These are phyloP conservation scores for Mycena belliarum DNA, from an alignment of 768 basidiomycete genomes.

Conservation along the genomic window DNA sequence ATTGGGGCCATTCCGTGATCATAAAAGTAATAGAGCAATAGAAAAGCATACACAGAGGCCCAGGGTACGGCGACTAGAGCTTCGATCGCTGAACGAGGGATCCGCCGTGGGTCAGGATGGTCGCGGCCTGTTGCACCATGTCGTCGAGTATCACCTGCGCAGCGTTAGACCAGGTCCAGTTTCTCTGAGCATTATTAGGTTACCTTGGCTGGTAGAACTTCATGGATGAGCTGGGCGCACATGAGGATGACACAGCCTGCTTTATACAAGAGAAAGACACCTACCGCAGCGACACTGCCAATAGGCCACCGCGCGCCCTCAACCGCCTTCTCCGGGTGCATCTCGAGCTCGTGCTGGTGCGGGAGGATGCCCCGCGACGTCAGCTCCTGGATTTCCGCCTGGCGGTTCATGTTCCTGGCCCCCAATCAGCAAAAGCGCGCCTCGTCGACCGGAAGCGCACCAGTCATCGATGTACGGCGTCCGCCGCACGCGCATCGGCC, in stretches of 20 bases:
- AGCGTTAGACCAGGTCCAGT: no score
- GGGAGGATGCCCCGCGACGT: conserved; percentile 9
- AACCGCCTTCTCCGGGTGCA: conserved; percentile 3
- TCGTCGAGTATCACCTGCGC: conserved; percentile 9
- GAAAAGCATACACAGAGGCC: no score
- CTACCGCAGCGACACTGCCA: conserved; percentile 12
- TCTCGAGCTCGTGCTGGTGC: conserved; percentile 7
- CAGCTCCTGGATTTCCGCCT: conserved; percentile 8
- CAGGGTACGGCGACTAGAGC: no score
- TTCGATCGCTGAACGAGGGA: neutral
- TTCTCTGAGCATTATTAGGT: neutral
- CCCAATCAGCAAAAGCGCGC: neutral
- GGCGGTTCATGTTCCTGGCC: conserved; percentile 19
- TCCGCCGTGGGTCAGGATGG: neutral
- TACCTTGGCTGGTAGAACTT: conserved; percentile 11
- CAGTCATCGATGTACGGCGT: conserved; percentile 87
- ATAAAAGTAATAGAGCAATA: no score
- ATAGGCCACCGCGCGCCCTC: conserved; percentile 6
- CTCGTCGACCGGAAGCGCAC: conserved; percentile 41
- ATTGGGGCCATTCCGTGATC: no score
- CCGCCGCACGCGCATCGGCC: conserved; percentile 82
- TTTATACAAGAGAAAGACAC: neutral
- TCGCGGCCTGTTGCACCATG: conserved; percentile 9
- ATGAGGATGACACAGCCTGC: neutral
- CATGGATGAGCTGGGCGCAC: conserved; percentile 6